Evolutionary conservation across 2,329 filamentous ascomycete species (phyloP), one percentile per base, ranked within the genome.

Genomic region (Sporothrix protearum): DNA sequence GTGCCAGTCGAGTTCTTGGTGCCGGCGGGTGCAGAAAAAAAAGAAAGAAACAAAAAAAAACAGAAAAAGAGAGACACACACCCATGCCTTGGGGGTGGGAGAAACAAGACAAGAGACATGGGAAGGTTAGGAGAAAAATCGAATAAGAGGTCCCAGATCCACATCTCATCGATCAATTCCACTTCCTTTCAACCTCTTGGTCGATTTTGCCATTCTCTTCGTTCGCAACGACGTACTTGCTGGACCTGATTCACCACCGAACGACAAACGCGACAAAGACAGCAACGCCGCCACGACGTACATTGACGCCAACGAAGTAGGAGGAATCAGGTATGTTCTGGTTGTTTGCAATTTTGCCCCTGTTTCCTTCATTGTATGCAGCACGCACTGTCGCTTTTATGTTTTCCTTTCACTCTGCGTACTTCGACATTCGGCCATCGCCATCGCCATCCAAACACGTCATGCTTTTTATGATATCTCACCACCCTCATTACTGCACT

Each of bases 61-160:
- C 10, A 28, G 22, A 47, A 25, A 55, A 45, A 61, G 1, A 61
- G 51, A 61, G 45, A 53, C 22, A 57, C 25, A 39, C 36, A 57
- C 45, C 25, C 61, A 59, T 22, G 49, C 59, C 14, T 19, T 64
- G 45, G 57, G 42, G 30, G 36, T 45, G 61, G 39, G 22, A 64
- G 36, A 49, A 22, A 33, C 22, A 47, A n/a, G n/a, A 51, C 14
- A 28, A 49, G 22, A 12, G 63, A 33, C 42, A 33, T n/a, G 63
- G 63, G 14, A 19, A 33, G n/a, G 39, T 16, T n/a, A n/a, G n/a
- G n/a, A 28, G 25, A n/a, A 70, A 59, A 63, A 39, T 49, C 47
- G 51, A 71, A 71, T 73, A 73, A 71, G 69, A 47, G 57, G 64
- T 42, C n/a, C 69, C 49, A 33, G 61, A 49, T 63, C 69, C 69